These are phyloP conservation scores for Leishmania aethiopica DNA, from an alignment of 208 protist genomes.

Conservation along the genomic window DNA sequence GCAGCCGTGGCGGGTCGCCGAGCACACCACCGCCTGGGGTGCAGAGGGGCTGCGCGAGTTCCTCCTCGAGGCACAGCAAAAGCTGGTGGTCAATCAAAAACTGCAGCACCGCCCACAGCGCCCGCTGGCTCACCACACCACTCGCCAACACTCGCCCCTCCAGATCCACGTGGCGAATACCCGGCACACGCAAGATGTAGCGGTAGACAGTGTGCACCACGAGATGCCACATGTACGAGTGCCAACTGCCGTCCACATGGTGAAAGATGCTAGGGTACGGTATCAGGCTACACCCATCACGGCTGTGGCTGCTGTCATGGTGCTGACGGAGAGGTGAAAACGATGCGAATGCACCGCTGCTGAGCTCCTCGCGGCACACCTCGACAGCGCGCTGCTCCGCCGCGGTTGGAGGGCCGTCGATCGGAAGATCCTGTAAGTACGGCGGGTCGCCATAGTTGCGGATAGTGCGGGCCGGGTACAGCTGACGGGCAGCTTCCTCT, in stretches of 20 bases:
- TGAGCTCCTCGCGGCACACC: slow-evolving; percentile 3
- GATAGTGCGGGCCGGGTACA: slow-evolving; percentile 47
- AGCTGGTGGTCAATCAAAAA: slow-evolving; percentile 47
- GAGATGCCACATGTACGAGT: slow-evolving; percentile 76
- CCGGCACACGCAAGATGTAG: slow-evolving; percentile 60
- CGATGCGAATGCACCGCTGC: background rate
- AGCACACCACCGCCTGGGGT: slow-evolving; percentile 3
- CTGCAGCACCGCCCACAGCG: slow-evolving; percentile 46
- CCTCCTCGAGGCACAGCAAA: slow-evolving; percentile 21
- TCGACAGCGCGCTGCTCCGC: slow-evolving; percentile 37
- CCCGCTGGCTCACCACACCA: slow-evolving; percentile 57
- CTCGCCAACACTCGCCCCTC: slow-evolving; percentile 31
- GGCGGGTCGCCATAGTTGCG: slow-evolving; percentile 4
- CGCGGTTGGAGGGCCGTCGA: slow-evolving; percentile 39
- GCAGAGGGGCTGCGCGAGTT: slow-evolving; percentile 5
- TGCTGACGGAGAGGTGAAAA: background rate
- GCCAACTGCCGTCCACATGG: slow-evolving; percentile 83
- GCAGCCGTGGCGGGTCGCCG: slow-evolving; percentile 9
- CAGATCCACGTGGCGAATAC: slow-evolving; percentile 55
- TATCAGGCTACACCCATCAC: slow-evolving; percentile 2
- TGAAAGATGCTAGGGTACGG: slow-evolving; percentile 85
- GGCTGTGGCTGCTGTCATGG: background rate
- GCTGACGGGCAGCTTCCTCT: slow-evolving; percentile 19
- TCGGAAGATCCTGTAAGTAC: slow-evolving; percentile 46
- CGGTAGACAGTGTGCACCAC: slow-evolving; percentile 61